Conservation (phyloP, 495 filamentous ascomycete genomes). For the Penicillium bialowiezense region DNA sequence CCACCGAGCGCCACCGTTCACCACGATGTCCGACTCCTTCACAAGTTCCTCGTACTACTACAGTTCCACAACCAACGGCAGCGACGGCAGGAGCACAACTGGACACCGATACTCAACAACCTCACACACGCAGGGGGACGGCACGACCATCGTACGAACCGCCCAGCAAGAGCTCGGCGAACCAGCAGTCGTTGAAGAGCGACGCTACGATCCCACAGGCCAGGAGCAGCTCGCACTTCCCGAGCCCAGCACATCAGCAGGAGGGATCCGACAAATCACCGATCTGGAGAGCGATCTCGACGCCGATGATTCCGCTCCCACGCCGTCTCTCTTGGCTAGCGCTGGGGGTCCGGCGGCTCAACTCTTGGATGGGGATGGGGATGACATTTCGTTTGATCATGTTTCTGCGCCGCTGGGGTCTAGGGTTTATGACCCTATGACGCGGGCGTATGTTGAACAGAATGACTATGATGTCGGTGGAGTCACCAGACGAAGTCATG, state of each 20-base stretch:
- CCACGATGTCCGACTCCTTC: constrained; percentile 23
- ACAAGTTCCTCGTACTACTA: constrained; percentile 33
- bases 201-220: constrained; percentile 34
- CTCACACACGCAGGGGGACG: constrained; percentile 33
- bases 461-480: constrained; percentile 14
- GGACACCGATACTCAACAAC: constrained; percentile 37
- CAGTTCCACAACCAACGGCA: constrained; percentile 28
- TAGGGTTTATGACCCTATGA: constrained; percentile 12
- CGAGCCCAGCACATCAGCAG: constrained; percentile 15
- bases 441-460: constrained; percentile 12
- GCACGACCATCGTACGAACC: constrained; percentile 37
- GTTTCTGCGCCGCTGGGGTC: constrained; percentile 6
- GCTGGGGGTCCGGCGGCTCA: constrained; percentile 4
- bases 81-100: constrained; percentile 20
- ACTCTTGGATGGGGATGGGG: constrained; percentile 9
- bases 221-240: constrained; percentile 25
- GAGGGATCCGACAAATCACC: constrained; percentile 26
- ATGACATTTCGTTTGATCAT: constrained; percentile 10
- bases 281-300: constrained; percentile 18
- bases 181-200: constrained; percentile 33
- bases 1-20: constrained; percentile 4
- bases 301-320: neutral
- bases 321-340: neutral
- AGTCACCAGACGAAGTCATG: constrained; percentile 7
- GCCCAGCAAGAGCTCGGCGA: constrained; percentile 38